Base-by-base conservation (phyloP, 2,329 filamentous ascomycete genomes). In the Diplodia scrobiculata region DNA sequence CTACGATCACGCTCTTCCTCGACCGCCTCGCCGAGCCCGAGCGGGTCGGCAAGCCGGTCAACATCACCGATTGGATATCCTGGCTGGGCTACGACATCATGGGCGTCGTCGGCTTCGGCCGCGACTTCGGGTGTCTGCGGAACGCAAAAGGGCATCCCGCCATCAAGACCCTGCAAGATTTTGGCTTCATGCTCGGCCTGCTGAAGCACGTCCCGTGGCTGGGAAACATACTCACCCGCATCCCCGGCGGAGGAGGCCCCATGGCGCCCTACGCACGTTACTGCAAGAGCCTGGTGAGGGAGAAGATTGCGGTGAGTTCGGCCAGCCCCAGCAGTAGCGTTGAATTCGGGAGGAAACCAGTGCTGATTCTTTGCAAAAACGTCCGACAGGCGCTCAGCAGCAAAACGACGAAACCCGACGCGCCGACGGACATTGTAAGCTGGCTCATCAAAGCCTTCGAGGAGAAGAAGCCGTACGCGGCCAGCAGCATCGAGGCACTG, bases 81-180 rank as follows among this genome's bases (percentile, higher is more conserved):
- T 82, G 78, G 74, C 71, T 84, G 34, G 77, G 80, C 10, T 81
- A 84, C 68, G 83, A 84, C 66, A 79, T 84, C 67, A 84, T 85
- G 79, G 81, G 81, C 10, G 80, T 83, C 66, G 70, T 82, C 29
- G 78, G 78, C 34, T 80, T 81, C 69, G 79, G 79, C 2, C 79
- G 81, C 69, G 73, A 79, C 52, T 80, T 82, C 68, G 74, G 75
- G 34, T 79, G 80, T 78, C 68, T 82, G 63, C 75, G 78, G 67
- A 73, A 76, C 17, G 73, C 75, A 5, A 70, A 69, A 36, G 80
- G 81, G 67, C 73, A 81, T 17, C 75, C 78, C 67, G 78, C 79
- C 27, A 79, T 78, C 9, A 72, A 77, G 29, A 67, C 81, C 59
- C 76, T 82, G 0, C 76, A 78, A 4, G 77, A 60, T 14, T 34